Percentiles rank a stretch among this genome's conserved stretches.
phyloP scores from a whole-genome alignment of 495 filamentous ascomycete genomes.

The Podospora bellae-mahoneyi region DNA sequence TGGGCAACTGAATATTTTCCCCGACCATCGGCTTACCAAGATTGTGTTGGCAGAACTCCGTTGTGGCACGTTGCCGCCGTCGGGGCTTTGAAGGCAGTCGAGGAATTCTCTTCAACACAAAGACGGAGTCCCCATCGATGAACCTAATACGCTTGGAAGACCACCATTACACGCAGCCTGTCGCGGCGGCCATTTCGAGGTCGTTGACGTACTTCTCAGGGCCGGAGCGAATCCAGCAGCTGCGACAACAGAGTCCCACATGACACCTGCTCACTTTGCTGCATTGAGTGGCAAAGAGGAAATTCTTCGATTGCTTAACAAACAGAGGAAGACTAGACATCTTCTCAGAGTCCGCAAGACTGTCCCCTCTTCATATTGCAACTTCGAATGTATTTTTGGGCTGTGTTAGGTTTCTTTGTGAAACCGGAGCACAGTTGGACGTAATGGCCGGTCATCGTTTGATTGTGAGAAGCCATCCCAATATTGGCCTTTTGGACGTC shows the following conservation, averaged over 20 bases:
- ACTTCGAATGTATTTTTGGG: neutral
- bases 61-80: conserved; percentile 10
- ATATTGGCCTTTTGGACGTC: no score
- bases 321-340: neutral
- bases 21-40: neutral
- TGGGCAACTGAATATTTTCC: neutral
- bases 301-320: neutral
- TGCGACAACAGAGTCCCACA: neutral
- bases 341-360: neutral
- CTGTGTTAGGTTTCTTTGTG: neutral
- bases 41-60: conserved; percentile 8
- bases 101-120: neutral
- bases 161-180: conserved; percentile 1
- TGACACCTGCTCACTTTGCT: neutral
- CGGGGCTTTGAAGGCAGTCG: neutral
- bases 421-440: neutral
- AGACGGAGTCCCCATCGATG: neutral
- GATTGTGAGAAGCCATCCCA: no score
- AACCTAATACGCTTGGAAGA: neutral
- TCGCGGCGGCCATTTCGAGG: conserved; percentile 1
- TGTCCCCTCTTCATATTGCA: conserved; percentile 1
- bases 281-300: neutral
- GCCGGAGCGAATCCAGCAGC: neutral
- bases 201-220: neutral
- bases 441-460: neutral